Base-by-base conservation (phyloP, 2,329 filamentous ascomycete genomes). In the Xylariaceae sp. region DNA sequence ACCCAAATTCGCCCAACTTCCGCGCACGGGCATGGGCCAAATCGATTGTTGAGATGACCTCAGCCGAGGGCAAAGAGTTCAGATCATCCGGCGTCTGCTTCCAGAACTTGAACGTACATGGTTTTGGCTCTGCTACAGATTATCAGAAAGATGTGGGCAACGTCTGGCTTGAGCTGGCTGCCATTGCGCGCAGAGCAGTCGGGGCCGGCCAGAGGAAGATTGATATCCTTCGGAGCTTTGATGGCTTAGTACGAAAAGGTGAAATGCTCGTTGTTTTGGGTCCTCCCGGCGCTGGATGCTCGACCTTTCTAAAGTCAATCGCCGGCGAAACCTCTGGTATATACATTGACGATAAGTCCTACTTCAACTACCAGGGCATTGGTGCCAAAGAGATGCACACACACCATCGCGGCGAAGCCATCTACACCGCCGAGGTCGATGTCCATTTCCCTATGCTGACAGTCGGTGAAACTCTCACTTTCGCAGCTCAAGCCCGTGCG, bases 351-450 rank as follows among this genome's bases (percentile, higher is more conserved):
- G 71, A 85, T 3, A 71, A 74, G 11, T 85, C 87, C 0, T 82
- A 88, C 54, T 82, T 95, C 64, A 92, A 95, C 70, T 95, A 95
- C 63, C 86, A 94, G 66, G 86, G 83, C 76, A 77, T 89, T 61
- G 73, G 80, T 2, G 78, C 87, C 48, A 71, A 87, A 62, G 80
- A 89, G 63, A 92, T 94, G 87, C 82, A 87, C 69, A 81, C 80
- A 11, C 75, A 80, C 54, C 90, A 92, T 71, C 84, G 87, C 27
- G 89, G 89, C 57, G 89, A 95, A 69, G 87, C 87, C 54, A 91
- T 94, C 66, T 94, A 94, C 70, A 91, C 87, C 0, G 87, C 87
- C 51, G 89, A 94, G 67, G 85, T 89, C 33, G 90, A 95, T 64
- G 85, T 87, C 5, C 87, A 91, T 68, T 91, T 91, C 62, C 86